A percentile compares a stretch with the other conserved stretches of the same genome.
Conservation (phyloP, 1,284 basidiomycete species). For the Naganishia sp. region DNA sequence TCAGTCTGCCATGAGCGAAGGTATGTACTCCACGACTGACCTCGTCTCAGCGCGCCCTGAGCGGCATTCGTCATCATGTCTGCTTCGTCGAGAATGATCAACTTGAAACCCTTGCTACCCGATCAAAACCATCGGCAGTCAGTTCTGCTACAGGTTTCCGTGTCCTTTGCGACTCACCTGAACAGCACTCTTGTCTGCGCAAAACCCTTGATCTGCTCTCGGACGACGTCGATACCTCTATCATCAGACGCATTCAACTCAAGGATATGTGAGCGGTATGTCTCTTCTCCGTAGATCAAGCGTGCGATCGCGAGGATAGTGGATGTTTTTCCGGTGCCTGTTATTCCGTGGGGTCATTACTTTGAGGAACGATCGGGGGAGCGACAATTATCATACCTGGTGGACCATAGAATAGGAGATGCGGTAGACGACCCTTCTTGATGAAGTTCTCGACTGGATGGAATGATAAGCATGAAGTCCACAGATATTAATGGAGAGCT, state of each 20-base stretch:
- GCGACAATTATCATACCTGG: slow-evolving; percentile 60
- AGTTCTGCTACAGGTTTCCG: not conserved
- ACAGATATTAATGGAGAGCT: not conserved
- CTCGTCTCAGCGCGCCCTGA: slow-evolving; percentile 88
- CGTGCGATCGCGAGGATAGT: slow-evolving; percentile 96
- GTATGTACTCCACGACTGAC: slow-evolving; percentile 42
- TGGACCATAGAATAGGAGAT: slow-evolving; percentile 95
- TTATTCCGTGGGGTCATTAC: not conserved
- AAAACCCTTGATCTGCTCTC: slow-evolving; percentile 98
- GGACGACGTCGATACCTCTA: slow-evolving; percentile 95
- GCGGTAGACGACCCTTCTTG: slow-evolving; percentile 88
- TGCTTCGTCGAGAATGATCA: slow-evolving; percentile 97
- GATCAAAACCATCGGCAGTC: not conserved
- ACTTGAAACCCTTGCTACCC: slow-evolving; percentile 88
- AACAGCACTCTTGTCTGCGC: slow-evolving; percentile 89
- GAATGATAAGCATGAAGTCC: not conserved
- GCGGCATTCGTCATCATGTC: slow-evolving; percentile 99
- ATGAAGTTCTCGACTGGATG: slow-evolving; percentile 91
- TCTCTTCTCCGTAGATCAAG: slow-evolving; percentile 78
- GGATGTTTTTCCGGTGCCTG: slow-evolving; percentile 90
- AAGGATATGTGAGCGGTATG: slow-evolving; percentile 83
- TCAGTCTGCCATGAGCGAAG: not conserved
- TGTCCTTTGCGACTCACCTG: slow-evolving; percentile 47
- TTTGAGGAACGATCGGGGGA: not conserved
- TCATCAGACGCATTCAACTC: slow-evolving; percentile 99